Evolutionary conservation across 2,329 filamentous ascomycete species (phyloP).

Genomic region (Fusarium tuaranense): DNA sequence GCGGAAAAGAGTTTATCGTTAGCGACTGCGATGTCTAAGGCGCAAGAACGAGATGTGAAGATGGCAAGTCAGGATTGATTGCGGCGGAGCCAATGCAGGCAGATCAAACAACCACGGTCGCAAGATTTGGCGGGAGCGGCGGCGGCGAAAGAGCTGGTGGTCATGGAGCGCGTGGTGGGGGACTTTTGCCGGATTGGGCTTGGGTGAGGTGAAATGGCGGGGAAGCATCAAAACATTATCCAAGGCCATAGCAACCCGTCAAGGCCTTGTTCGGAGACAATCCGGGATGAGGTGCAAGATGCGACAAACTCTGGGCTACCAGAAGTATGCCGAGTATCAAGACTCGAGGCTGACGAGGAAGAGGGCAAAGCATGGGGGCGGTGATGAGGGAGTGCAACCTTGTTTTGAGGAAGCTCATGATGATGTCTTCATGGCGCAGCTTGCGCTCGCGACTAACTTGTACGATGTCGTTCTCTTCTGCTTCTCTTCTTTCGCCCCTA

Average conservation of each 20-base stretch:
- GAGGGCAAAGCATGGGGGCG: slow-evolving; percentile 9
- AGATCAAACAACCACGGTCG: slow-evolving; percentile 40
- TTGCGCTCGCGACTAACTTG: slow-evolving; percentile 34
- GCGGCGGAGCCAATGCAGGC: slow-evolving; percentile 37
- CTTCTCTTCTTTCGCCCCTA: slow-evolving; percentile 8
- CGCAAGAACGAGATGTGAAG: slow-evolving; percentile 16
- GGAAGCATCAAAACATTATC: slow-evolving; percentile 45
- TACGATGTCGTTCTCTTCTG: background rate
- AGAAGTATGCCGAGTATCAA: background rate
- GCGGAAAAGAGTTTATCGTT: slow-evolving; percentile 24
- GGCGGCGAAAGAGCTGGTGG: slow-evolving; percentile 41
- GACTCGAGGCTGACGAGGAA: background rate
- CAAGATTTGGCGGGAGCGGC: slow-evolving; percentile 39
- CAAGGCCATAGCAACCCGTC: slow-evolving; percentile 36
- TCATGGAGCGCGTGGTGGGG: slow-evolving; percentile 42
- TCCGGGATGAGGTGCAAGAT: background rate
- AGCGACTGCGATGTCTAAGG: slow-evolving; percentile 20
- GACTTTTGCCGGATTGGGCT: slow-evolving; percentile 46
- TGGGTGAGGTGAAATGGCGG: slow-evolving; percentile 45
- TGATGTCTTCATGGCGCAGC: slow-evolving; percentile 52
- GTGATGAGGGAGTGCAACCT: slow-evolving; percentile 49
- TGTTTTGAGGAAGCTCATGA: slow-evolving; percentile 59
- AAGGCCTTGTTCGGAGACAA: slow-evolving; percentile 15
- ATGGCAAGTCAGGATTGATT: slow-evolving; percentile 28
- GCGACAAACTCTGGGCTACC: slow-evolving; percentile 9